These are phyloP conservation scores for Pyronema domesticum DNA, from an alignment of 495 filamentous ascomycete genomes.

Conservation along the genomic window DNA sequence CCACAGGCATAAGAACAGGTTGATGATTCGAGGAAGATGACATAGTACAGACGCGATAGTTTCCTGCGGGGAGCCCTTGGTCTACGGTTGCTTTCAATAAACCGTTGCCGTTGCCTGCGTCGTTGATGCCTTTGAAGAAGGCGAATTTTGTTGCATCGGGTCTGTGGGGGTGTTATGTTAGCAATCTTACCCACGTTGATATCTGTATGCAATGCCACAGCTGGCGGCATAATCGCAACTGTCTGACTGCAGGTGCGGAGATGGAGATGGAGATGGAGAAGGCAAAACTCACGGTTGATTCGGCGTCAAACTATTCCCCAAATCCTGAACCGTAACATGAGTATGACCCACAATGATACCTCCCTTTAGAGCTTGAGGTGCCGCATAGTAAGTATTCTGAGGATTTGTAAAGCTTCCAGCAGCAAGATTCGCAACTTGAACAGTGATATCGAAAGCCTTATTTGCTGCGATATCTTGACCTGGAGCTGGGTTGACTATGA, in stretches of 20 bases:
- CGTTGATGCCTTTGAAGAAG: slow-evolving; percentile 68
- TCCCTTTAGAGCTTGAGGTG: slow-evolving; percentile 42
- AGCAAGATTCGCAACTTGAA: slow-evolving; percentile 42
- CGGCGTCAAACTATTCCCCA: slow-evolving; percentile 33
- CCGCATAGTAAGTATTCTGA: slow-evolving; percentile 43
- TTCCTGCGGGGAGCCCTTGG: slow-evolving; percentile 45
- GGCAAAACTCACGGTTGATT: slow-evolving; percentile 21
- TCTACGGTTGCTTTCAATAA: slow-evolving; percentile 36
- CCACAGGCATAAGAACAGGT: slow-evolving; percentile 60
- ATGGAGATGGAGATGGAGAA: background rate
- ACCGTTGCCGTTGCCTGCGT: slow-evolving; percentile 47
- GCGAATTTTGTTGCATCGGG: slow-evolving; percentile 41
- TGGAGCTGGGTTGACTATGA: slow-evolving; percentile 39
- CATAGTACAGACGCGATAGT: slow-evolving; percentile 58
- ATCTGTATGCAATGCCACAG: background rate
- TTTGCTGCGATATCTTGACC: slow-evolving; percentile 31
- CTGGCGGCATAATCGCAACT: too few relatives aligned
- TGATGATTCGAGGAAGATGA: slow-evolving; percentile 52
- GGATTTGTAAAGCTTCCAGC: slow-evolving; percentile 28
- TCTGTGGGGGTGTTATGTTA: slow-evolving; percentile 14
- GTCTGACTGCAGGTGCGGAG: too few relatives aligned
- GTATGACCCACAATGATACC: slow-evolving; percentile 50
- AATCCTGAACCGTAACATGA: slow-evolving; percentile 50
- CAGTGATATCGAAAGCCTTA: slow-evolving; percentile 38
- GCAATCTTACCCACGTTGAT: background rate